Percentiles rank a stretch among this genome's conserved stretches.
phyloP scores from a whole-genome alignment of 2,329 filamentous ascomycete species.

The Purpureocillium lavendulum region DNA sequence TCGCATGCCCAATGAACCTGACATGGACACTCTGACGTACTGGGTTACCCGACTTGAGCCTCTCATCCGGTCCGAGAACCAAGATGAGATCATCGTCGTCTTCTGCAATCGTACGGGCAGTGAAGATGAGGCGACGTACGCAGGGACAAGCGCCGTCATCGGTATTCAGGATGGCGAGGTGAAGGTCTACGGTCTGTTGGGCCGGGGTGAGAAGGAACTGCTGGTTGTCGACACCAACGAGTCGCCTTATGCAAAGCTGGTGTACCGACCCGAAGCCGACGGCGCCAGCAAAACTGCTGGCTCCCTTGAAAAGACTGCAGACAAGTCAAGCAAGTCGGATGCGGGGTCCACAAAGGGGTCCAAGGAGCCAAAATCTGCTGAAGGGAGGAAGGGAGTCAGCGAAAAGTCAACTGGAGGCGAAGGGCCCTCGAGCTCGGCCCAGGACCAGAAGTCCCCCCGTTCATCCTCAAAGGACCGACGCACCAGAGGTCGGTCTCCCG shows the following conservation, averaged over 20 bases:
- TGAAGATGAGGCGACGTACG: slow-evolving; percentile 60
- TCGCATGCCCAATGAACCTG: slow-evolving; percentile 47
- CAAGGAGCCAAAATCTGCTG: background rate
- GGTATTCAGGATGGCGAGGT: slow-evolving; percentile 58
- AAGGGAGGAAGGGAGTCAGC: background rate
- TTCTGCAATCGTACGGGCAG: slow-evolving; percentile 63
- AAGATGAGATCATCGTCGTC: slow-evolving; percentile 57
- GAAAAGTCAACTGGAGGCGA: background rate
- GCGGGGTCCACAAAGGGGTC: background rate
- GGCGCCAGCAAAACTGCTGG: background rate
- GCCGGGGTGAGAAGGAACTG: slow-evolving; percentile 60
- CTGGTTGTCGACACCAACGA: slow-evolving; percentile 57
- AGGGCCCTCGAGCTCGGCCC: background rate
- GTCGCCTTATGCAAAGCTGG: slow-evolving; percentile 35
- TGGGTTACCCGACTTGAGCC: slow-evolving; percentile 68
- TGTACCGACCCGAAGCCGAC: slow-evolving; percentile 13
- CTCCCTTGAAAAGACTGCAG: background rate
- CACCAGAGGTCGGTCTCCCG: background rate
- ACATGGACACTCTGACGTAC: slow-evolving; percentile 66
- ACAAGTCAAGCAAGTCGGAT: background rate
- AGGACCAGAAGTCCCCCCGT: slow-evolving; percentile 10
- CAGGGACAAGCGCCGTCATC: slow-evolving; percentile 65
- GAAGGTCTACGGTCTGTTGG: slow-evolving; percentile 60
- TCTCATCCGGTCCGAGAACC: slow-evolving; percentile 39
- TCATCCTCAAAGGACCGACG: background rate